Evolutionary conservation across 768 basidiomycete genomes (phyloP).

Genomic region (Crucibulum laeve): DNA sequence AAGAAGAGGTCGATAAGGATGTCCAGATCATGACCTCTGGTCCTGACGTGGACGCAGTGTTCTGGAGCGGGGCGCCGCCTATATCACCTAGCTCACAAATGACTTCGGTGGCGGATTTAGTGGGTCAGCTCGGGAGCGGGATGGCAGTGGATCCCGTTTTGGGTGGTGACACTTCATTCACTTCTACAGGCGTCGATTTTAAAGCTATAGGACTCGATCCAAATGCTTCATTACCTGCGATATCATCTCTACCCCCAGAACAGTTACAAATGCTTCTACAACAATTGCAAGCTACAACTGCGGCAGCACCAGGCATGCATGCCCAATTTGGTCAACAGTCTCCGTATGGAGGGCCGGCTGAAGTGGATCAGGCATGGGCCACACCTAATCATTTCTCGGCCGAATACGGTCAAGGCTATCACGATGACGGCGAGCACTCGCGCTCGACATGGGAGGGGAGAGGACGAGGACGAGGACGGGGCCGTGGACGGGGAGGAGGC

Average conservation of each 20-base stretch:
- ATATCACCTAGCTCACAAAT: constrained; percentile 19
- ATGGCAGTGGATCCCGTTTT: constrained; percentile 29
- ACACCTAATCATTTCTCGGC: constrained; percentile 32
- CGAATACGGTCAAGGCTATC: constrained; percentile 50
- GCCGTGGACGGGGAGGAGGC: constrained; percentile 52
- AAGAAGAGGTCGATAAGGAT: constrained; percentile 66
- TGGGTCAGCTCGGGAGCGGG: constrained; percentile 55
- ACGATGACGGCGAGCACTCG: constrained; percentile 39
- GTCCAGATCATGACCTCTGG: constrained; percentile 67
- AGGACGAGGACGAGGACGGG: constrained; percentile 48
- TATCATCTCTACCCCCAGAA: constrained; percentile 48
- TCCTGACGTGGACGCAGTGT: constrained; percentile 58
- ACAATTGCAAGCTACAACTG: constrained; percentile 21
- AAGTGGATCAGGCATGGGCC: constrained; percentile 34
- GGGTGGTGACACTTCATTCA: constrained; percentile 26
- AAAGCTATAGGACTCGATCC: constrained; percentile 41
- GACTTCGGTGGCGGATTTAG: constrained; percentile 64
- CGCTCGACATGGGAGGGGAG: constrained; percentile 40
- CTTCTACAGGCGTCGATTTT: constrained; percentile 25
- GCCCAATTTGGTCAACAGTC: constrained; percentile 21
- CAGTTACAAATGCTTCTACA: constrained; percentile 61
- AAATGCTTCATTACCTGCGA: constrained; percentile 36
- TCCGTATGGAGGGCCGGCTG: constrained; percentile 23
- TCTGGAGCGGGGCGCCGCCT: constrained; percentile 50
- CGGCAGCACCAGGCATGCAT: constrained; percentile 14